These are phyloP conservation scores for Prunus salicina DNA, from an alignment of 306 rosid species.

Conservation along the genomic window DNA sequence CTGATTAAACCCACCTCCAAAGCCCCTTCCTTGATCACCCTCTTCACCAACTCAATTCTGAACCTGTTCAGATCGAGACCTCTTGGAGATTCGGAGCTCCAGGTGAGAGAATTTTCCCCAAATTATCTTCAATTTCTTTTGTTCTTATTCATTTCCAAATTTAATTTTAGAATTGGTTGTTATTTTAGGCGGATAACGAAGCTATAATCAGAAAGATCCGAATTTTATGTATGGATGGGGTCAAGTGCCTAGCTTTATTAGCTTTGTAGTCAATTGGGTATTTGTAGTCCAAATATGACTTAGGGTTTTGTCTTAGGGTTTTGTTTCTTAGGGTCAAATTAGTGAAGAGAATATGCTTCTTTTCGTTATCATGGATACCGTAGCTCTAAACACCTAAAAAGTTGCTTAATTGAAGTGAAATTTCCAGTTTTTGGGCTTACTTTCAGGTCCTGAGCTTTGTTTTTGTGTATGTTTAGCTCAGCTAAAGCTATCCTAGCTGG, in stretches of 20 bases:
- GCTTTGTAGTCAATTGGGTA: background rate
- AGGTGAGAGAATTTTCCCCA: constrained; percentile 22
- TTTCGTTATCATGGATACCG: background rate
- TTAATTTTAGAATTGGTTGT: background rate
- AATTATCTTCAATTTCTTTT: background rate
- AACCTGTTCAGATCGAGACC: constrained; percentile 6
- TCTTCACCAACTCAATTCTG: background rate
- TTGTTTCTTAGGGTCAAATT: background rate
- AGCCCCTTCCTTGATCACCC: background rate
- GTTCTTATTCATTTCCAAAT: background rate
- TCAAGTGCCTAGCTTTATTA: background rate
- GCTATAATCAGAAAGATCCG: background rate
- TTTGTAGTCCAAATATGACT: background rate
- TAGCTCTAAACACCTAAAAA: background rate
- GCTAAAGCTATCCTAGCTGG: too few species aligned
- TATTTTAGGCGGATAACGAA: background rate
- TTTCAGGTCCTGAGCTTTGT: background rate
- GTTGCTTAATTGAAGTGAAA: constrained; percentile 4
- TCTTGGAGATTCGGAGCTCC: constrained; percentile 14
- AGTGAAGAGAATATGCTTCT: background rate
- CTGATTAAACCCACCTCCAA: constrained; percentile 10
- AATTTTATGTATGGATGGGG: background rate
- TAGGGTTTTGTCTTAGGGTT: background rate
- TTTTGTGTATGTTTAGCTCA: background rate
- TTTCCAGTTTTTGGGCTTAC: background rate